phyloP scores from a whole-genome alignment of 345 rosid species.

The Abelmoschus esculentus region DNA sequence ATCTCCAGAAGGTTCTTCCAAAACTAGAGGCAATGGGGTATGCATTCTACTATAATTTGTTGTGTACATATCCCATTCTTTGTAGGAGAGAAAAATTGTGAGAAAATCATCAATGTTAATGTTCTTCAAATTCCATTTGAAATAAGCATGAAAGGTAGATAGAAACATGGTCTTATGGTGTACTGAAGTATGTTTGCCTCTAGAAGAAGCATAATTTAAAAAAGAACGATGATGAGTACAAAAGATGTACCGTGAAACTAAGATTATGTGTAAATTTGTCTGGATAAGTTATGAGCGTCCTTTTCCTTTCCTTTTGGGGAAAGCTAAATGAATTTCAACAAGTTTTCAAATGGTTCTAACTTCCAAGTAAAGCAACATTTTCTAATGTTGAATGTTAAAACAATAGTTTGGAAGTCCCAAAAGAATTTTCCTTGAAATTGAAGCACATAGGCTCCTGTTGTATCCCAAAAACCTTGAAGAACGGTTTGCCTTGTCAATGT shows the following conservation, averaged over 20 bases:
- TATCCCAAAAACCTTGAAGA: background rate
- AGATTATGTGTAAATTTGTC: background rate
- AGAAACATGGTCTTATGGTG: background rate
- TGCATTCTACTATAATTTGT: constrained; percentile 10
- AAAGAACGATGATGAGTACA: background rate
- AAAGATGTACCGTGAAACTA: background rate
- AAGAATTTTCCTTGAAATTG: background rate
- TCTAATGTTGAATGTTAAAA: background rate
- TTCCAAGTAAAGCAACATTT: background rate
- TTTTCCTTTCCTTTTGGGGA: background rate
- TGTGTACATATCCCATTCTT: background rate
- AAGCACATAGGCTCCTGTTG: background rate
- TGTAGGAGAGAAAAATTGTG: background rate
- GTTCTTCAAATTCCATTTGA: background rate
- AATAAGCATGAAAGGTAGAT: background rate
- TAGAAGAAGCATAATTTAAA: background rate
- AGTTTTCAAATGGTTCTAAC: background rate
- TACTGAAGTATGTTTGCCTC: background rate
- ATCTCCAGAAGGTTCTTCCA: constrained; percentile 89
- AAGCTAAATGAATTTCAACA: background rate
- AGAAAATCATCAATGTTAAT: background rate
- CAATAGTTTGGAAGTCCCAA: background rate
- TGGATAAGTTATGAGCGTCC: background rate
- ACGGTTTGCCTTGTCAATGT: background rate
- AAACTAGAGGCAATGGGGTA: constrained; percentile 64